Conservation (phyloP, 805 yeast genomes). For the Lipomyces orientalis region DNA sequence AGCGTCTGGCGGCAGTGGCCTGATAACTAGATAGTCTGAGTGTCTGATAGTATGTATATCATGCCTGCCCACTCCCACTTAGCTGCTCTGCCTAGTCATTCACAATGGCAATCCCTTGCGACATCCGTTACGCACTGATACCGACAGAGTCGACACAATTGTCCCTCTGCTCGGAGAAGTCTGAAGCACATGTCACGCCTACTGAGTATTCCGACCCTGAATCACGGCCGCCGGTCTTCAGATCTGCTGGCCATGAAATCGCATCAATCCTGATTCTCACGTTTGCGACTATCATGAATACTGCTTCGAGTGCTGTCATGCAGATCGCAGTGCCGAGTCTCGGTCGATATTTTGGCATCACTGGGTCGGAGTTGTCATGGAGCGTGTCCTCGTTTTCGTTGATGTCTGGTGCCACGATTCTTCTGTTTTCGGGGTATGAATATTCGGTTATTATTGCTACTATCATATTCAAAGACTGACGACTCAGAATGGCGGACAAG, state of each 20-base stretch:
- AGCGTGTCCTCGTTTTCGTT: conserved; percentile 50
- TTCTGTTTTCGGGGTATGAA: conserved; percentile 50
- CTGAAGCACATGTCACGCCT: no score
- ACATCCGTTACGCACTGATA: no score
- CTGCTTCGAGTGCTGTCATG: conserved; percentile 48
- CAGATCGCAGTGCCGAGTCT: conserved; percentile 49
- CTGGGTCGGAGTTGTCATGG: conserved; percentile 55
- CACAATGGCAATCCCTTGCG: no score
- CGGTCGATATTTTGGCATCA: conserved; percentile 47
- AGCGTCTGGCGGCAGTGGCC: no score
- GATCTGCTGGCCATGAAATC: conserved; percentile 46
- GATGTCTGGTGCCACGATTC: conserved; percentile 53
- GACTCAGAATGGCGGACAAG: conserved; percentile 46
- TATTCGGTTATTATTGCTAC: background rate
- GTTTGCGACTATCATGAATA: conserved; percentile 52
- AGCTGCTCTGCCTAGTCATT: no score
- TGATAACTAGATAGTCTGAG: no score
- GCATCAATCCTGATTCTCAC: conserved; percentile 46
- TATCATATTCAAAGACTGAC: background rate
- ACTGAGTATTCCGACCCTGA: conserved; percentile 19
- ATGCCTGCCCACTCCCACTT: no score
- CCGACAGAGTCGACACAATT: no score
- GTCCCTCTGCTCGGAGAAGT: no score
- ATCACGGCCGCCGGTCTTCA: conserved; percentile 49
- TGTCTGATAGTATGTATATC: no score